Conservation (phyloP, 305 asterid genomes). For the Salvia sclarea region DNA sequence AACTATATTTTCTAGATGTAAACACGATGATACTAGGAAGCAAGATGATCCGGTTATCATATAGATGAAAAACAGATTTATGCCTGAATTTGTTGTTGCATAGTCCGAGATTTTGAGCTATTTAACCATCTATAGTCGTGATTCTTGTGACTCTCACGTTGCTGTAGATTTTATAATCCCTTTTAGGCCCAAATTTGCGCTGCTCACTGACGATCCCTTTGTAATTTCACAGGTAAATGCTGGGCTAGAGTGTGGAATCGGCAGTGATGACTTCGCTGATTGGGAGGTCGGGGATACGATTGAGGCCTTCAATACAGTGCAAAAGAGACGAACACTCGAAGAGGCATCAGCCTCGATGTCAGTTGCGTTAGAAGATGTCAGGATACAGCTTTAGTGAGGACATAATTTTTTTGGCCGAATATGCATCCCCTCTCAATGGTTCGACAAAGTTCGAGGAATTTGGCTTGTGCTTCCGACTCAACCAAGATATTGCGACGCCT, state of each 20-base stretch:
- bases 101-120: no score
- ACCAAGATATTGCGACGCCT: slow-evolving; percentile 10
- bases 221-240: slow-evolving; percentile 67
- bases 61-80: background rate
- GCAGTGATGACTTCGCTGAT: slow-evolving; percentile 58
- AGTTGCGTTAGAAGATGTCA: slow-evolving; percentile 68
- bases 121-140: no score
- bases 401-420: slow-evolving; percentile 9
- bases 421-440: slow-evolving; percentile 1
- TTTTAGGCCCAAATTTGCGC: background rate
- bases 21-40: background rate
- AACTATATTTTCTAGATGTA: background rate
- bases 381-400: slow-evolving; percentile 40
- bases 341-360: slow-evolving; percentile 95
- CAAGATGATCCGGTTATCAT: background rate
- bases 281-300: slow-evolving; percentile 85
- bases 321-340: slow-evolving; percentile 87
- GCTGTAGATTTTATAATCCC: background rate
- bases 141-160: no score
- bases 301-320: slow-evolving; percentile 72
- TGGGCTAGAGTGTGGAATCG: slow-evolving; percentile 94
- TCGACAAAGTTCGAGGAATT: slow-evolving; percentile 22
- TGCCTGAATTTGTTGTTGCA: background rate
- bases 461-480: slow-evolving; percentile 11
- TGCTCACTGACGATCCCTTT: slow-evolving; percentile 5